Evolutionary conservation across 2,329 filamentous ascomycete genomes (phyloP), one percentile per base, ranked within the genome.

Genomic region (Geosmithia putterillii): DNA sequence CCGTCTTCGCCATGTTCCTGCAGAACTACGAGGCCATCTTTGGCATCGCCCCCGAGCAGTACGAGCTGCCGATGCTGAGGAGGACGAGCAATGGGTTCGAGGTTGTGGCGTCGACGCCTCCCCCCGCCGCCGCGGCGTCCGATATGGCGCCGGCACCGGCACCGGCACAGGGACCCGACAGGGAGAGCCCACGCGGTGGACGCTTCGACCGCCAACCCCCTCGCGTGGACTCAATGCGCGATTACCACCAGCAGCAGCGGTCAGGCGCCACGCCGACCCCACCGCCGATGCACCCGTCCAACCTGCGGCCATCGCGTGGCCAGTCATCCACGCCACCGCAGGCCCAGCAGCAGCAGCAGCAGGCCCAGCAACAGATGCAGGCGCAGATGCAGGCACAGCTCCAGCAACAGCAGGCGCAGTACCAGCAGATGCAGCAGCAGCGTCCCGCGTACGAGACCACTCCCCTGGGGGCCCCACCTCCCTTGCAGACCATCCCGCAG

Each of bases 11-110:
- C 3, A 75, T 94, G 60, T 92, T 98, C 61, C 71, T 98, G 45
- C 89, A 92, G 50, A 89, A 96, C 55, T 95, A 87, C 57, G 75
- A 84, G 48, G 76, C 74, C 37, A 90, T 98, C 40, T 98, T 96
- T 57, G 83, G 83, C 18, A 71, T 81, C 39, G 69, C 77, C 17
- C 74, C 83, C 0, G 78, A 82, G 51, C 71, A 79, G 42, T 79
- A 81, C 44, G 72, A 79, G 56, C 65, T 76, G 21, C 70, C 73
- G 1, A 66, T 68, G 12, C 36, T 21, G 20, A 12, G 28, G 10
- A 32, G 15, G n/a, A n/a, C n/a, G n/a, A n/a, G n/a, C n/a, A n/a
- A n/a, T n/a, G n/a, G n/a, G n/a, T n/a, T n/a, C n/a, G n/a, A n/a
- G n/a, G n/a, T n/a, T n/a, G n/a, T 14, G 28, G 28, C 28, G 4